Evolutionary conservation across 129 eudicot genomes (phyloP).

Genomic region (Chrysanthemum makinoi): DNA sequence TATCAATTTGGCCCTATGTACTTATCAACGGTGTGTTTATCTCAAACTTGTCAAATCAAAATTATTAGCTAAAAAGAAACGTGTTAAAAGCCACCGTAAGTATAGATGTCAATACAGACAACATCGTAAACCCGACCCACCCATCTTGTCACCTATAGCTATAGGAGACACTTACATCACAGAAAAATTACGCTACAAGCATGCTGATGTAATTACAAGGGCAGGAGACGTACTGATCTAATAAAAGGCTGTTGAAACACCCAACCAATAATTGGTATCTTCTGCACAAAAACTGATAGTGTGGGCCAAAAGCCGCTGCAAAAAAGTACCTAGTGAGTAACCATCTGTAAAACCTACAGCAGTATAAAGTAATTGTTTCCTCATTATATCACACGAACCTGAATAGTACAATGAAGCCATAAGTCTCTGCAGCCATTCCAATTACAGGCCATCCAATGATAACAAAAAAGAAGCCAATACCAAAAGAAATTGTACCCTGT

Average conservation of each 20-base stretch:
- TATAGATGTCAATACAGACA: too few relatives aligned
- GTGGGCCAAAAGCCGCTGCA: constrained; percentile 75
- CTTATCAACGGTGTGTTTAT: too few relatives aligned
- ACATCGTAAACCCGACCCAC: too few relatives aligned
- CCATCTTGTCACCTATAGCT: too few relatives aligned
- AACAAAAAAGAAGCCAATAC: constrained; percentile 62
- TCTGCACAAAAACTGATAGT: constrained; percentile 46
- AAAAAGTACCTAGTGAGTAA: constrained; percentile 15
- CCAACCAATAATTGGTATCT: constrained; percentile 63
- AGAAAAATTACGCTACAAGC: background rate
- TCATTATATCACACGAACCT: constrained; percentile 37
- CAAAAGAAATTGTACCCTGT: constrained; percentile 57
- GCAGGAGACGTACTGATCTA: constrained; percentile 43
- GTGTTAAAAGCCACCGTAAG: too few relatives aligned
- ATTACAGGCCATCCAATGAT: constrained; percentile 68
- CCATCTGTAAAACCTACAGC: constrained; percentile 3
- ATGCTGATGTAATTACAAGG: background rate
- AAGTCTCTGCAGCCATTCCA: constrained; percentile 62
- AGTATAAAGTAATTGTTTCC: constrained; percentile 15
- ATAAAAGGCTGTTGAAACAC: constrained; percentile 48
- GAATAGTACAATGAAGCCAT: constrained; percentile 65
- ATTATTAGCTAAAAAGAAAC: too few relatives aligned
- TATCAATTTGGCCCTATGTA: too few relatives aligned
- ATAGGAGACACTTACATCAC: background rate
- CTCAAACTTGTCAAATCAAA: too few relatives aligned